These are phyloP conservation scores for Collybia sordida DNA, from an alignment of 768 basidiomycete species.

Conservation along the genomic window DNA sequence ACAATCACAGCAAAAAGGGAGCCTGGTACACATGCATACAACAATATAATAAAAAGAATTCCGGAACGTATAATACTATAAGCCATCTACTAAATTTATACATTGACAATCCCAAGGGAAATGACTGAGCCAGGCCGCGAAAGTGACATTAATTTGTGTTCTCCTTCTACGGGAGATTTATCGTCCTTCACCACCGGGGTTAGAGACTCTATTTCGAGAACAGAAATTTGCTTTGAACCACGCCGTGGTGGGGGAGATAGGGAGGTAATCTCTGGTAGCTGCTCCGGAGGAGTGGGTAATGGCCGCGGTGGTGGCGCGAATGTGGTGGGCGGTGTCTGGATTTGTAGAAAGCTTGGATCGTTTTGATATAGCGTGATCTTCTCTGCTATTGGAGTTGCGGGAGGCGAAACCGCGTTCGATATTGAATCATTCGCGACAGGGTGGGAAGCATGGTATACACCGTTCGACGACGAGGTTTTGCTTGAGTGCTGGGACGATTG, in stretches of 20 bases:
- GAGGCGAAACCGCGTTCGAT: conserved; percentile 22
- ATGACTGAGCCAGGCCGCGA: conserved; percentile 53
- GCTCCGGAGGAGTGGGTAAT: conserved; percentile 24
- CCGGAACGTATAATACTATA: not conserved
- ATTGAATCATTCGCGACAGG: too few species aligned
- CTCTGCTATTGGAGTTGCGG: conserved; percentile 61
- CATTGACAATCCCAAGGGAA: conserved; percentile 48
- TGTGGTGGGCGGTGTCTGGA: conserved; percentile 46
- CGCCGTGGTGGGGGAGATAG: conserved; percentile 67
- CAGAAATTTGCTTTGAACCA: conserved; percentile 47
- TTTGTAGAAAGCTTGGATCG: conserved; percentile 62
- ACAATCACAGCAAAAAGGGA: not conserved
- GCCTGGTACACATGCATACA: not conserved
- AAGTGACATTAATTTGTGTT: conserved; percentile 34
- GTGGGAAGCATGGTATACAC: too few species aligned
- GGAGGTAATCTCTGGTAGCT: conserved; percentile 39
- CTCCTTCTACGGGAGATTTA: conserved; percentile 25
- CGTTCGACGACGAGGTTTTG: too few species aligned
- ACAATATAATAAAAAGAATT: not conserved
- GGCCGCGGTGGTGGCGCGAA: conserved; percentile 26
- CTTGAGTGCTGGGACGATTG: not conserved
- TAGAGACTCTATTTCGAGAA: conserved; percentile 29
- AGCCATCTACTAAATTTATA: conserved; percentile 23
- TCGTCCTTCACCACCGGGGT: conserved; percentile 21
- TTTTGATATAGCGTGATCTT: conserved; percentile 53